Conservation (phyloP, 2,329 filamentous ascomycete genomes). For the Beauveria sp. region DNA sequence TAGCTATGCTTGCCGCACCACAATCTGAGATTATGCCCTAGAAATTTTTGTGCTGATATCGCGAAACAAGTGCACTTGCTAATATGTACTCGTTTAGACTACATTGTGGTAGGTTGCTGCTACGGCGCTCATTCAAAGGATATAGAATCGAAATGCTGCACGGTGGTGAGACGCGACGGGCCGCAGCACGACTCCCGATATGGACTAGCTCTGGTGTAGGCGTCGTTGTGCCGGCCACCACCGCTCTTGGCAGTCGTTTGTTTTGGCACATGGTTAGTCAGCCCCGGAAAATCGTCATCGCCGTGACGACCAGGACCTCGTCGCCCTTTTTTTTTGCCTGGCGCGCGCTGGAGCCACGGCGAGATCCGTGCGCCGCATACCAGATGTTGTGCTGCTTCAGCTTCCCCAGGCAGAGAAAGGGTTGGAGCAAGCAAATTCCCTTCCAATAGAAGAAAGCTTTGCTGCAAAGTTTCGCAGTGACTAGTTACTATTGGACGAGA, state of each 20-base stretch:
- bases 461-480: background rate
- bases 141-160: background rate
- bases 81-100: background rate
- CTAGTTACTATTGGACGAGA: background rate
- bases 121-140: background rate
- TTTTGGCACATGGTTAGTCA: background rate
- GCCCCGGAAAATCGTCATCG: slow-evolving; percentile 23
- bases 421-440: background rate
- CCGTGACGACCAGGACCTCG: slow-evolving; percentile 24
- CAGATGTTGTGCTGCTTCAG: background rate
- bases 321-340: background rate
- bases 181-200: background rate
- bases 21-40: background rate
- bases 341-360: background rate
- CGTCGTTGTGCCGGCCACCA: background rate
- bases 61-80: background rate
- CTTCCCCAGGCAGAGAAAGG: background rate
- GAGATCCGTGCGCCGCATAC: slow-evolving; percentile 10
- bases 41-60: background rate
- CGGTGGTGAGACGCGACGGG: slow-evolving; percentile 9
- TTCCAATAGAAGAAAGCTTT: background rate
- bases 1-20: background rate
- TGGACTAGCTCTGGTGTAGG: background rate
- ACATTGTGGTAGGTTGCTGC: background rate
- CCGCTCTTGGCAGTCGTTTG: background rate